Evolutionary conservation across 176 grass and related monocot species (phyloP).

Genomic region (Melocanna baccifera): DNA sequence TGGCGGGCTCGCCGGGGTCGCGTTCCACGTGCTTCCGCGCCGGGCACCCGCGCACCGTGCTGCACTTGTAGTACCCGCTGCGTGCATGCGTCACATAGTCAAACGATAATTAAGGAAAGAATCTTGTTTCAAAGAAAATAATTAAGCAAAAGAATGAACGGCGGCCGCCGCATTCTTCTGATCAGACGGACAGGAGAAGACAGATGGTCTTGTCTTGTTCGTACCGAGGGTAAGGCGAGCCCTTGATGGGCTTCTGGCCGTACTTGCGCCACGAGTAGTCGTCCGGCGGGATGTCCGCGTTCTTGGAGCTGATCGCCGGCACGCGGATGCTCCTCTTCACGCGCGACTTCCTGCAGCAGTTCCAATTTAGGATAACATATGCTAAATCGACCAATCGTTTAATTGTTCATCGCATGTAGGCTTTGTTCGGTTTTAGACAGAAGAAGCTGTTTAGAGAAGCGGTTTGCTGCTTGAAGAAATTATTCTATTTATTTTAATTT

Average conservation of each 20-base stretch:
- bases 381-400: background rate
- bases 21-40: constrained; percentile 71
- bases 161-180: background rate
- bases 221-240: constrained; percentile 60
- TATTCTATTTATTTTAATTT: accelerated
- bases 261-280: constrained; percentile 93
- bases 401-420: background rate
- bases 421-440: too few species aligned
- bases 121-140: too few species aligned
- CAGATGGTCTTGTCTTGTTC: background rate
- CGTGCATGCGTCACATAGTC: background rate
- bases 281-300: constrained; percentile 59
- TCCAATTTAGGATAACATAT: background rate
- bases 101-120: background rate
- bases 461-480: too few species aligned
- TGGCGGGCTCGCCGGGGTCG: constrained; percentile 47
- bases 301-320: constrained; percentile 62
- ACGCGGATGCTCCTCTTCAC: constrained; percentile 44
- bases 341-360: constrained; percentile 36
- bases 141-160: too few species aligned
- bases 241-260: constrained; percentile 99
- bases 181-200: too few species aligned
- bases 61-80: constrained; percentile 78
- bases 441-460: too few species aligned
- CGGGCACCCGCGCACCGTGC: constrained; percentile 52